Evolutionary conservation across 192 early-diverging fungal species (phyloP).

Genomic region (Coemansia sp.): DNA sequence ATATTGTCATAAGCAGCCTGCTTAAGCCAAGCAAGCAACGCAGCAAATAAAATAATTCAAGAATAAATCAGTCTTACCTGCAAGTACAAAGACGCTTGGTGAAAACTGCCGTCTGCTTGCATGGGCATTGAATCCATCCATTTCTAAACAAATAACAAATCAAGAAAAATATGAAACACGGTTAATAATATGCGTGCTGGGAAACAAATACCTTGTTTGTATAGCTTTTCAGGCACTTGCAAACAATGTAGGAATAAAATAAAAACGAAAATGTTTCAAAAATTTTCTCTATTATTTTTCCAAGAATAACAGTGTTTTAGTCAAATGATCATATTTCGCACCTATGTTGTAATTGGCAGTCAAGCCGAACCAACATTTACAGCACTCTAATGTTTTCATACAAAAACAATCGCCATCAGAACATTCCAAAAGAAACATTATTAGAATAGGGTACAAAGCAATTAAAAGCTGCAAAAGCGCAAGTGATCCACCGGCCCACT

Average conservation of each 20-base stretch:
- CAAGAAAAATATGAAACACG: background rate
- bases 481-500: background rate
- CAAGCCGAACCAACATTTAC: background rate
- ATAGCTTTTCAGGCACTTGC: too few relatives aligned
- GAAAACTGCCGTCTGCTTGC: conserved; percentile 14
- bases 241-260: background rate
- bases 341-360: background rate
- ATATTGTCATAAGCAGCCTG: background rate
- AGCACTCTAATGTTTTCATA: background rate
- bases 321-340: background rate
- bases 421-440: background rate
- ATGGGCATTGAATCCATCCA: conserved; percentile 53
- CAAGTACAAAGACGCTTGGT: conserved; percentile 66
- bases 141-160: conserved; percentile 28
- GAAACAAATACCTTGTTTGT: background rate
- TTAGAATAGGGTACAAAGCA: background rate
- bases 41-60: background rate
- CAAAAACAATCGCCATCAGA: conserved; percentile 2
- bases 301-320: too few relatives aligned
- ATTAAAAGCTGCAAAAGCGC: background rate
- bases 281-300: too few relatives aligned
- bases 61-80: conserved; percentile 52
- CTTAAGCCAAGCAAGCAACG: background rate
- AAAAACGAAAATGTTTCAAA: too few relatives aligned
- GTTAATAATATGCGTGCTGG: background rate